A percentile compares a stretch with the other conserved stretches of the same genome.
Conservation (phyloP, 495 filamentous ascomycete genomes). For the Apodospora peruviana region DNA sequence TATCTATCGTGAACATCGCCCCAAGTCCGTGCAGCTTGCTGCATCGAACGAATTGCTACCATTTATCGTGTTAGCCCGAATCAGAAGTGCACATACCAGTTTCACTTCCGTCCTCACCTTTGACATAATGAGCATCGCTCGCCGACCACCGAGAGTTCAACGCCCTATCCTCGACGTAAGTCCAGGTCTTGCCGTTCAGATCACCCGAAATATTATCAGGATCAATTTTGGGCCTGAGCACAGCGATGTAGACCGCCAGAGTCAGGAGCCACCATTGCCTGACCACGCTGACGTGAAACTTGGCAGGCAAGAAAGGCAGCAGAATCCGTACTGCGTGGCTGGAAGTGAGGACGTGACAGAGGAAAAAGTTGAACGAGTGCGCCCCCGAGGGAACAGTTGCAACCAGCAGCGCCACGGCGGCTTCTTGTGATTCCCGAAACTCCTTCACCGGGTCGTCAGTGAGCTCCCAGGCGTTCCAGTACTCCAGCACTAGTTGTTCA, state of each 20-base stretch:
- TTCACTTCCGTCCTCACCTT: slow-evolving; percentile 38
- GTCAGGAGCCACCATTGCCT: slow-evolving; percentile 86
- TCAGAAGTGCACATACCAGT: neutral
- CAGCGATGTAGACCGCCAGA: slow-evolving; percentile 68
- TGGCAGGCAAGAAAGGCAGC: slow-evolving; percentile 68
- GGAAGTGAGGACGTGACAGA: slow-evolving; percentile 74
- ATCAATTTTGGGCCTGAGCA: slow-evolving; percentile 64
- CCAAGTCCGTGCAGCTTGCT: slow-evolving; percentile 73
- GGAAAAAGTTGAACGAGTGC: slow-evolving; percentile 75
- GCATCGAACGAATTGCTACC: slow-evolving; percentile 64
- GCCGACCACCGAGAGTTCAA: slow-evolving; percentile 55
- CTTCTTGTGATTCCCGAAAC: slow-evolving; percentile 72
- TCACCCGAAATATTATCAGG: slow-evolving; percentile 60
- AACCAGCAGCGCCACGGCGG: slow-evolving; percentile 66
- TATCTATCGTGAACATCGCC: slow-evolving; percentile 73
- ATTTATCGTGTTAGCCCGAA: slow-evolving; percentile 17
- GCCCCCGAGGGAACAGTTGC: slow-evolving; percentile 53
- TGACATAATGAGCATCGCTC: slow-evolving; percentile 80
- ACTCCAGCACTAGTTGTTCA: slow-evolving; percentile 66
- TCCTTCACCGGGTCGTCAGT: slow-evolving; percentile 52
- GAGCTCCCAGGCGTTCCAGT: slow-evolving; percentile 84
- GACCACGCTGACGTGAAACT: slow-evolving; percentile 66
- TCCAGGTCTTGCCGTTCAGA: slow-evolving; percentile 63
- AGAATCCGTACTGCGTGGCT: slow-evolving; percentile 84
- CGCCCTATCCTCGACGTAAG: slow-evolving; percentile 63